Percentiles rank a stretch among this genome's conserved stretches.
These are phyloP conservation scores for Epichloe coenophiala DNA, from an alignment of 2,329 filamentous ascomycete species.

Conservation along the genomic window DNA sequence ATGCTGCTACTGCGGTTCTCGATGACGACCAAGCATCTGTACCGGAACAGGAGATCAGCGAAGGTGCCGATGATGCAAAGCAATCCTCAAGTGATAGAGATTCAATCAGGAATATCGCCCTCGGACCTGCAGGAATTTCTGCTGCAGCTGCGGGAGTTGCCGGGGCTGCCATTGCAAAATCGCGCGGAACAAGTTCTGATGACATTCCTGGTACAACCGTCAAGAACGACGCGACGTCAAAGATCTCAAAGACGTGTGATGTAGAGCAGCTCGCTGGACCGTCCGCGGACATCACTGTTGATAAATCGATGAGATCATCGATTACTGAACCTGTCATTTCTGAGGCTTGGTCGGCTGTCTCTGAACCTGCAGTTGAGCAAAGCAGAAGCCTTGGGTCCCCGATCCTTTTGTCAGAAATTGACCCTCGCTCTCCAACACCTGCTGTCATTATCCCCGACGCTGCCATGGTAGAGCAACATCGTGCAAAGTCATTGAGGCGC, in stretches of 20 bases:
- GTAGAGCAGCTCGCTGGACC: background rate
- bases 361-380: background rate
- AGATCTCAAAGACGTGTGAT: background rate
- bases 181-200: background rate
- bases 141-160: background rate
- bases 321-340: background rate
- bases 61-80: background rate
- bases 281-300: background rate
- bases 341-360: background rate
- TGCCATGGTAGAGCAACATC: conserved; percentile 24
- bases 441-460: conserved; percentile 31
- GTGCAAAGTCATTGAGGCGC: conserved; percentile 29
- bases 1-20: background rate
- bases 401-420: conserved; percentile 5
- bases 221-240: background rate
- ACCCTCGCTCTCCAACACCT: conserved; percentile 27
- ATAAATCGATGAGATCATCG: background rate
- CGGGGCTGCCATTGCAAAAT: background rate
- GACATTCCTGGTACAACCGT: background rate
- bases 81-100: background rate
- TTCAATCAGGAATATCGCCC: background rate
- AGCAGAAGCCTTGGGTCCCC: background rate
- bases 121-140: background rate
- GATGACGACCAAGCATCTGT: background rate
- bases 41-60: background rate